Evolutionary conservation across 2,329 filamentous ascomycete genomes (phyloP), one percentile per base, ranked within the genome.

Genomic region (Plectosphaerella cucumerina): DNA sequence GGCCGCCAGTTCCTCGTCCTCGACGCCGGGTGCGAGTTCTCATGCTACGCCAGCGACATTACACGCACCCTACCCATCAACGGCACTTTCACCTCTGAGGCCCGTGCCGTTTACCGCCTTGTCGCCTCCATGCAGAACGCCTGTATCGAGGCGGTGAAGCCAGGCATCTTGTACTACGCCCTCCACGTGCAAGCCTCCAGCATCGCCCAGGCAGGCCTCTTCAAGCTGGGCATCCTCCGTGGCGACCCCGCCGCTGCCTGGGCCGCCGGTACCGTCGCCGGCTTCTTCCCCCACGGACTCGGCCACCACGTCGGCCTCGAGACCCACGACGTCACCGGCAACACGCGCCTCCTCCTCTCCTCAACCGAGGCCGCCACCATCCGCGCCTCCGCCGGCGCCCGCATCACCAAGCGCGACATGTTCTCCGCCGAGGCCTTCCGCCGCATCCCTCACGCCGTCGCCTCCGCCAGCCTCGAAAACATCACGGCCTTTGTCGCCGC

Each of bases 11-110:
- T 92, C 26, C 73, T 97, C 31, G 85, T 95, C 18, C 75, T 99
- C 5, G 93, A 99, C 65, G 92, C 93, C 1, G 92, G 90, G 3
- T 87, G 85, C 58, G 93, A 97, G 68, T 96, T 85, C 70, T 72
- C 84, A 46, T 86, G 87, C 59, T 97, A 99, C 66, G 90, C 90
- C 26, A 89, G 87, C 51, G 93, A 97, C 67, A 84, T 97, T 23
- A 97, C 94, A 0, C 83, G 93, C 35, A 94, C 92, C 0, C 84
- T 97, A 58, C 93, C 93, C 5, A 71, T 97, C 20, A 6, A 8
- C 21, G 88, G 89, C 6, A 51, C 55, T 1, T 96, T 90, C 59
- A 81, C 82, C 0, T 66, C 76, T 14, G 87, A 93, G 64, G 85
- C 86, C 1, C 78, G 80, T 45, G 79, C 82, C 10, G 85, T 97